These are phyloP conservation scores for Iris pallida DNA, from an alignment of 116 monocot species.

Conservation along the genomic window DNA sequence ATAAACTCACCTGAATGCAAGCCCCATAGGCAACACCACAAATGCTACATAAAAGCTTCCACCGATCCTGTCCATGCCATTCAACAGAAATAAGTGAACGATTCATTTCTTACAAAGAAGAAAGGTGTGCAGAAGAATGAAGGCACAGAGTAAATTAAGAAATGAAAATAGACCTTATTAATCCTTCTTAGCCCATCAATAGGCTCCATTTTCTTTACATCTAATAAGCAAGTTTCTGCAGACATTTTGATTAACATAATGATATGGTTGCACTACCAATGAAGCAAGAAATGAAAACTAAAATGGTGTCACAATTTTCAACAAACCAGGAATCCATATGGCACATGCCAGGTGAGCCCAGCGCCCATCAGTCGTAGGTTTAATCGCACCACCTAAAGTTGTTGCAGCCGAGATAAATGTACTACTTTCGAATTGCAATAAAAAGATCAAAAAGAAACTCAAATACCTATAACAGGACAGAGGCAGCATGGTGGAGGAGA, in stretches of 20 bases:
- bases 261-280: background rate
- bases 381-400: conserved; percentile 86
- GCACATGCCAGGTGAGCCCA: conserved; percentile 99
- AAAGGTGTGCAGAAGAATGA: background rate
- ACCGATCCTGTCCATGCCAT: conserved; percentile 66
- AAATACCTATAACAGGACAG: conserved; percentile 82
- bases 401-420: background rate
- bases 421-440: background rate
- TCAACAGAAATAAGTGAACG: conserved; percentile 2
- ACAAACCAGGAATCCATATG: conserved; percentile 97
- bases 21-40: conserved; percentile 96
- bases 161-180: conserved; percentile 52
- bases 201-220: conserved; percentile 96
- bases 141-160: background rate
- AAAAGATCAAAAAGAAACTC: background rate
- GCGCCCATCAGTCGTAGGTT: conserved; percentile 96
- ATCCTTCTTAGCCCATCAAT: conserved; percentile 93
- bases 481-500: conserved; percentile 81
- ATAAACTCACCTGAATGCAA: conserved; percentile 78
- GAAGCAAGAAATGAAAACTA: conserved; percentile 5
- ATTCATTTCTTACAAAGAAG: background rate
- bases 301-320: conserved; percentile 3
- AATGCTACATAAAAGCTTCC: conserved; percentile 97
- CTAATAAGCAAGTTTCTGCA: conserved; percentile 90
- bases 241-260: conserved; percentile 10